Base-by-base conservation (phyloP, 305 asterid genomes). In the Solanum aculeatissimum region DNA sequence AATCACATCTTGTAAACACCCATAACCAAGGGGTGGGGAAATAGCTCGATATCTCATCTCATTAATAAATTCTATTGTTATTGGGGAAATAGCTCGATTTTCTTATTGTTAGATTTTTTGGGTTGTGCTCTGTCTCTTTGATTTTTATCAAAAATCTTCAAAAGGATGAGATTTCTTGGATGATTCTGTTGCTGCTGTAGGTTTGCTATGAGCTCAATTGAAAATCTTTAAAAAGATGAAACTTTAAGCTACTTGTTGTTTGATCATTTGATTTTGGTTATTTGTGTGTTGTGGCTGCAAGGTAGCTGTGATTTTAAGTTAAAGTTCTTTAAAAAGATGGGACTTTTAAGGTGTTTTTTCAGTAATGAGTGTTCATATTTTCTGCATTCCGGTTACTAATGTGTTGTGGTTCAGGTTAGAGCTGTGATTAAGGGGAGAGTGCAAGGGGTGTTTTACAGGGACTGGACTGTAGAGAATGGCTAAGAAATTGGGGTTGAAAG, bases 391-490 rank as follows among this genome's bases (percentile, higher is more conserved):
- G 65, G 35, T 23, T 81, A 75, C 58, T 54, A 60, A 32, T 85
- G 82, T 71, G 79, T 32, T 84, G 75, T 32, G 38, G 38, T 32
- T 3, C 4, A 32, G 38, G 38, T 32, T 32, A 32, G 38, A 4
- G 4, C 38, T 32, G 3, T 89, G 90, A 87, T 95, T 45, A 93
- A 94, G 88, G 98, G 99, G 32, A 88, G 97, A 88, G 98, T 94
- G 79, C 99, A 95, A 88, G 98, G 98, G 35, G 99, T 95, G 40
- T 95, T 95, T 88, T 95, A 93, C 70, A 88, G 98, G 88, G 91
- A 95, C 83, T 95, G 98, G 99, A 94, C 99, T 0, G 81, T 93
- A 53, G 94, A 91, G 42, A 95, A 93, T 88, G 38, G 98, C 98
- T 18, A 86, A 86, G 68, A 92, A 90, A n/a, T 0, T 32, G 3